A percentile compares a stretch with the other conserved stretches of the same genome.
Evolutionary conservation across 208 protist genomes (phyloP).

Genomic region (Leishmania arabica): DNA sequence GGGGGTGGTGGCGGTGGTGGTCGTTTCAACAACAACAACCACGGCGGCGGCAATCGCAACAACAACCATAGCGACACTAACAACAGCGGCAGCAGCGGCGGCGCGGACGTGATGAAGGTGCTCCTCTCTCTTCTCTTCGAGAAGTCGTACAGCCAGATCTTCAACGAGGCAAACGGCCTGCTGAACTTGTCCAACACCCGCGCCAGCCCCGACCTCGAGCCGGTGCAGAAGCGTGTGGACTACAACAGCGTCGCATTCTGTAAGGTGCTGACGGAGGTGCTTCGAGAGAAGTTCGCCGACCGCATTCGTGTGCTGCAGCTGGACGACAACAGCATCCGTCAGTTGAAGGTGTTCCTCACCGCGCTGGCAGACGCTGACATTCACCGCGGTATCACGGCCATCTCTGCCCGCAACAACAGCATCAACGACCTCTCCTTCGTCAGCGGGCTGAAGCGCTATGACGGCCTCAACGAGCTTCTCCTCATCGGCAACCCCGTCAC

Average conservation of each 20-base stretch:
- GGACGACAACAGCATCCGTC: slow-evolving; percentile 73
- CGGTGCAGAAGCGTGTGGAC: slow-evolving; percentile 72
- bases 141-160: slow-evolving; percentile 55
- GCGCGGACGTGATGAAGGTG: slow-evolving; percentile 77
- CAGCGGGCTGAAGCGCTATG: slow-evolving; percentile 61
- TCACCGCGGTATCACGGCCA: slow-evolving; percentile 65
- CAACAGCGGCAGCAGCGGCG: slow-evolving; percentile 37
- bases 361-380: slow-evolving; percentile 66
- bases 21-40: slow-evolving; percentile 1
- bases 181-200: slow-evolving; percentile 69
- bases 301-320: slow-evolving; percentile 63
- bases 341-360: slow-evolving; percentile 59
- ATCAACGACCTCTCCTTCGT: slow-evolving; percentile 65
- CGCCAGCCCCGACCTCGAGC: slow-evolving; percentile 55
- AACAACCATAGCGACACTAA: slow-evolving; percentile 26
- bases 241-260: slow-evolving; percentile 87
- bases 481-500: slow-evolving; percentile 64
- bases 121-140: slow-evolving; percentile 80
- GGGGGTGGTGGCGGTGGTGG: slow-evolving; percentile 23
- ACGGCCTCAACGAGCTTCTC: slow-evolving; percentile 65
- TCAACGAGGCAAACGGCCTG: slow-evolving; percentile 46
- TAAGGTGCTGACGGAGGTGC: slow-evolving; percentile 63
- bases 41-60: slow-evolving; percentile 14
- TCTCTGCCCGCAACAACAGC: slow-evolving; percentile 73
- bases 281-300: slow-evolving; percentile 62